These are phyloP conservation scores for Fusarium anguioides DNA, from an alignment of 2,329 filamentous ascomycete genomes.

Conservation along the genomic window DNA sequence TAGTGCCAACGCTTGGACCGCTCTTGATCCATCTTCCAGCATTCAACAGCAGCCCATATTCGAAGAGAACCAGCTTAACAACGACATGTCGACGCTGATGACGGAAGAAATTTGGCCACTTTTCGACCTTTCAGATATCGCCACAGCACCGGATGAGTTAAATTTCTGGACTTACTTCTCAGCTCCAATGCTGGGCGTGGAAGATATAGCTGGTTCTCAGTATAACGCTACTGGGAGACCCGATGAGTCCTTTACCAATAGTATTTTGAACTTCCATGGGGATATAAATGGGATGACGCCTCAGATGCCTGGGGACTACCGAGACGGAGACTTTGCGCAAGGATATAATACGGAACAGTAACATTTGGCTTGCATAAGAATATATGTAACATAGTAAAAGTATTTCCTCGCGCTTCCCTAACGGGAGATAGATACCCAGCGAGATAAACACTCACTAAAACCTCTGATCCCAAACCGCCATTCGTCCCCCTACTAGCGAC, in stretches of 20 bases:
- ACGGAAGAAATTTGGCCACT: not conserved
- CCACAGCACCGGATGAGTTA: not conserved
- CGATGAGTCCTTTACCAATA: not conserved
- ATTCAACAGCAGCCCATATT: not conserved
- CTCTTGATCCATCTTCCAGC: not conserved
- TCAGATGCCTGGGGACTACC: not conserved
- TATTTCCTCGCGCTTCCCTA: too few relatives aligned
- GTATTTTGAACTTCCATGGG: conserved; percentile 10
- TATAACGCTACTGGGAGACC: not conserved
- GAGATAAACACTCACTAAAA: not conserved
- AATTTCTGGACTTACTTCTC: conserved; percentile 15
- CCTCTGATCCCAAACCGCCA: not conserved
- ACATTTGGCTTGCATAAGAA: not conserved
- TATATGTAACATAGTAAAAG: not conserved
- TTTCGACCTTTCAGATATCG: not conserved
- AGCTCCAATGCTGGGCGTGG: not conserved
- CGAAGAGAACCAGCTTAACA: accelerated
- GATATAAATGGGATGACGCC: not conserved
- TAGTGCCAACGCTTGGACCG: not conserved
- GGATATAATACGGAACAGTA: not conserved
- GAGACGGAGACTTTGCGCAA: not conserved
- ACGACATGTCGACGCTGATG: not conserved
- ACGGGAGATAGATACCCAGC: too few relatives aligned
- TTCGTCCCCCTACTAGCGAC: not conserved
- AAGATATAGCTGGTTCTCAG: not conserved